A percentile compares a stretch with the other conserved stretches of the same genome.
Conservation (phyloP, 257 asterid species). For the Eucommia ulmoides region DNA sequence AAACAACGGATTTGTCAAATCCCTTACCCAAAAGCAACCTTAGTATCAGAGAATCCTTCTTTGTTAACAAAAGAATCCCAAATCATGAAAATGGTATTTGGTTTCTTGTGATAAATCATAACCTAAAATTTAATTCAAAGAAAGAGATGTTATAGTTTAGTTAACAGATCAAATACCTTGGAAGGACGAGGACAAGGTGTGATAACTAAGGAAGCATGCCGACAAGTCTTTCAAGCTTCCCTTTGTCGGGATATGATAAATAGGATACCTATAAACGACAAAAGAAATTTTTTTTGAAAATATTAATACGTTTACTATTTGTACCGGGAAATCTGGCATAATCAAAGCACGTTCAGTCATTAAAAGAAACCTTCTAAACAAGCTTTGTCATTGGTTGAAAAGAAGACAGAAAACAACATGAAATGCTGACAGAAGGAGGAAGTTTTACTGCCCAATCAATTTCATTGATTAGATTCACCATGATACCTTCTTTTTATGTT, state of each 20-base stretch:
- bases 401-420: neutral
- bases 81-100: too few species aligned
- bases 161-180: constrained; percentile 35
- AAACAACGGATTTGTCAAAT: too few species aligned
- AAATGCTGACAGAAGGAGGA: neutral
- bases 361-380: neutral
- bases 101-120: neutral
- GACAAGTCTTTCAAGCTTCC: constrained; percentile 44
- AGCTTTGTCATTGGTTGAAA: neutral
- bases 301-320: neutral
- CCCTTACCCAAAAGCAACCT: too few species aligned
- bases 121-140: neutral
- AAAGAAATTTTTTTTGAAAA: neutral
- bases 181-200: constrained; percentile 68
- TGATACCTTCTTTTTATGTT: neutral
- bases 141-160: neutral
- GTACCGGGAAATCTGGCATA: too few species aligned
- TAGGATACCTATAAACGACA: constrained; percentile 50
- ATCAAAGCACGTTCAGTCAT: neutral
- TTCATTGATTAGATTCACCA: neutral
- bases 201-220: constrained; percentile 71
- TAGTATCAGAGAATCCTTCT: neutral
- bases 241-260: constrained; percentile 65
- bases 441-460: neutral
- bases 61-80: neutral